Evolutionary conservation across 176 grass and related monocot species (phyloP), one percentile per base, ranked within the genome.

Genomic region (Ensete ventricosum): DNA sequence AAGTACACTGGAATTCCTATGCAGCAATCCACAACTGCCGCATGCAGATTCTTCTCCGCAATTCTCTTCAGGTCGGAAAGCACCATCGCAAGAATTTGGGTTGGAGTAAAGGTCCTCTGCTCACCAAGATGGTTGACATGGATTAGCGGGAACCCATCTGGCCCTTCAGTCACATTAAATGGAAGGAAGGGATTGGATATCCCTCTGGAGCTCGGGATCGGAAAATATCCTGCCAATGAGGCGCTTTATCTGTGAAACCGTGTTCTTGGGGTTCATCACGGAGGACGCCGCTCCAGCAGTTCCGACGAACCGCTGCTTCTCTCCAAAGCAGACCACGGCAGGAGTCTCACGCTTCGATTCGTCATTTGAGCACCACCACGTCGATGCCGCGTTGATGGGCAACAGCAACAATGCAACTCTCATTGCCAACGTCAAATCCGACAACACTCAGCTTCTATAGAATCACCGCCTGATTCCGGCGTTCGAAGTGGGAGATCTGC

Each of bases 311-410:
- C 93, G 83, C 86, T 96, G 93, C 84, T 96, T 96, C 80, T 96
- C 89, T 0, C 93, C 93, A 48, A 96, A 96, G 89, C 89, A 96
- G 68, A 96, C 93, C 2, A 96, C 77, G 10, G 93, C 89, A 0
- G 93, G 93, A 0, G 93, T 96, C 82, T 96, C 93, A 26, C 93
- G 87, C 76, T 96, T 96, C 1, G 93, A 96, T 82, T 96, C 93
- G 13, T 96, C 93, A 9, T 96, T 96, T 96, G 79, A 96, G 80
- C 51, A 96, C 89, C 20, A 96, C 93, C n/a, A n/a, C n/a, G 14
- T 96, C 93, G 11, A 96, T 96, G 21, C 93, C 93, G 1, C 93
- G 89, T 81, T 90, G 93, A 60, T 87, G 79, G 12, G 93, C 93
- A 2, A 96, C 89, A 0, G 87, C 89, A 1, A 96, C 89, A 81